Conservation (phyloP, 441 rosid species). For the Gossypium lobatum region DNA sequence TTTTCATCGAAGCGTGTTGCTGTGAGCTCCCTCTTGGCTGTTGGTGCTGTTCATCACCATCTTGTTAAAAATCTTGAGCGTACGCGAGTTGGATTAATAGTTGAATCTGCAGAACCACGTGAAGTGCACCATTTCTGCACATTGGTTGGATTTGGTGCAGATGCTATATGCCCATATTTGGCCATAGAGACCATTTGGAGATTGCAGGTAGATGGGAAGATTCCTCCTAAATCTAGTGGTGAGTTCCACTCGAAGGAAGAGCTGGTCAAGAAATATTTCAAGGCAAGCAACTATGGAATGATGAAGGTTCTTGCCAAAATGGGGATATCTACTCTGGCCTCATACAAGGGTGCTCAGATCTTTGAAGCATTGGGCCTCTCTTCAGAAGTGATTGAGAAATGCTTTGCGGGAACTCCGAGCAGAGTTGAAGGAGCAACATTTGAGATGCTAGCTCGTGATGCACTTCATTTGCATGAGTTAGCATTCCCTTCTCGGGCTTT, state of each 20-base stretch:
- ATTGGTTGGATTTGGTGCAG: slow-evolving; percentile 95
- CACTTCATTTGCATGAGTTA: slow-evolving; percentile 78
- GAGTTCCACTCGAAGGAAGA: slow-evolving; percentile 82
- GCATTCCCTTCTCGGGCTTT: slow-evolving; percentile 72
- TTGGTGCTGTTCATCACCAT: slow-evolving; percentile 98
- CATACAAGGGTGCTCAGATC: slow-evolving; percentile 99
- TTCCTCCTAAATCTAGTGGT: slow-evolving; percentile 86
- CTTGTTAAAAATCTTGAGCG: slow-evolving; percentile 90
- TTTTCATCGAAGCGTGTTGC: slow-evolving; percentile 83
- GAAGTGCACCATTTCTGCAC: slow-evolving; percentile 99
- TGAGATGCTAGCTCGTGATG: slow-evolving; percentile 94
- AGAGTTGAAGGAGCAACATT: slow-evolving; percentile 99
- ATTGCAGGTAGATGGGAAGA: slow-evolving; percentile 94
- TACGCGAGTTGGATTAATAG: slow-evolving; percentile 77
- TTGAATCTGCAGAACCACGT: slow-evolving; percentile 99
- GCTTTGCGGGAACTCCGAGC: slow-evolving; percentile 99
- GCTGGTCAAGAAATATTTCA: slow-evolving; percentile 87
- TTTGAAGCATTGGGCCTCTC: slow-evolving; percentile 99
- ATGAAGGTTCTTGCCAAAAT: slow-evolving; percentile 99
- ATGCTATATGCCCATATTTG: slow-evolving; percentile 96
- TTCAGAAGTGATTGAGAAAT: slow-evolving; percentile 88
- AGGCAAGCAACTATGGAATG: slow-evolving; percentile 99
- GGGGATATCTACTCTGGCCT: slow-evolving; percentile 99
- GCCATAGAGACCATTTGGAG: slow-evolving; percentile 87
- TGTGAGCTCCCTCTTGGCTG: slow-evolving; percentile 96